Conservation (phyloP, 306 rosid species). For the Ziziphus jujuba region DNA sequence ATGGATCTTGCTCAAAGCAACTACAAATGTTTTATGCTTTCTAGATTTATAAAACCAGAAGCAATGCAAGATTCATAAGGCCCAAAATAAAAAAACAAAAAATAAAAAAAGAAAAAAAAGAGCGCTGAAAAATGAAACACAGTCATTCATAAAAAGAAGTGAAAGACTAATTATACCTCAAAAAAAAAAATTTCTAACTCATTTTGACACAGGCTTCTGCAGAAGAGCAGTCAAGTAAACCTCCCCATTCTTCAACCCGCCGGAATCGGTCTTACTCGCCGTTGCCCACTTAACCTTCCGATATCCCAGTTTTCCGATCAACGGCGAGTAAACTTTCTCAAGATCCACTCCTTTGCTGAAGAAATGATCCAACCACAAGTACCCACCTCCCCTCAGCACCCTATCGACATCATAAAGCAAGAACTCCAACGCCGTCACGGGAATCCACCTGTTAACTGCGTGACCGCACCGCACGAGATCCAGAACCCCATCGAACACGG, state of each 20-base stretch:
- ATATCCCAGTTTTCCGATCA: conserved; percentile 84
- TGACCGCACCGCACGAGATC: conserved; percentile 93
- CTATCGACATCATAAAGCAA: conserved; percentile 77
- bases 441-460: conserved; percentile 96
- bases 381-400: conserved; percentile 87
- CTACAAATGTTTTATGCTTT: not conserved
- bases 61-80: no score
- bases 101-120: no score
- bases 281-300: conserved; percentile 94
- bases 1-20: not conserved
- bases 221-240: conserved; percentile 81
- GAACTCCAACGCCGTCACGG: conserved; percentile 70
- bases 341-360: conserved; percentile 77
- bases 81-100: no score
- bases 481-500: conserved; percentile 76
- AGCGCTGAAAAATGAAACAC: not conserved
- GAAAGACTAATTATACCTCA: conserved; percentile 17
- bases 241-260: conserved; percentile 73
- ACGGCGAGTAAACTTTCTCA: conserved; percentile 67
- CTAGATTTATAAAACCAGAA: no score
- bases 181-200: conserved; percentile 31
- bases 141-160: not conserved
- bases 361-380: conserved; percentile 88
- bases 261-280: conserved; percentile 52
- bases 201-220: conserved; percentile 83